Percentiles rank a stretch among this genome's conserved stretches.
These are phyloP conservation scores for Populus hybrid DNA, from an alignment of 441 rosid genomes.

Conservation along the genomic window DNA sequence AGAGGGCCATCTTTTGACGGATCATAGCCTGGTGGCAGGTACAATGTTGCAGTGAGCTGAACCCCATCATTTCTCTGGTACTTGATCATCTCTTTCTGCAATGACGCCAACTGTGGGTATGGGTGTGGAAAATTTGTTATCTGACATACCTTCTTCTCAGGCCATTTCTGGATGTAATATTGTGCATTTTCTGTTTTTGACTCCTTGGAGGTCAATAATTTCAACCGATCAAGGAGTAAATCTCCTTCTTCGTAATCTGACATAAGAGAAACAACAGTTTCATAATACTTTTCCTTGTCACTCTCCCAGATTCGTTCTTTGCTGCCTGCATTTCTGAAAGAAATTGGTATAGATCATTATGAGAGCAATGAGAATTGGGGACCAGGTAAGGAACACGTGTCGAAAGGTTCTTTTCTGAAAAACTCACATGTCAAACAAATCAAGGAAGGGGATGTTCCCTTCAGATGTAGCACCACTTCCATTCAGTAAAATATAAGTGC, in stretches of 20 bases:
- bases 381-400: constrained; percentile 10
- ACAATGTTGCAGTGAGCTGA: constrained; percentile 90
- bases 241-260: constrained; percentile 87
- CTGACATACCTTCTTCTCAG: constrained; percentile 69
- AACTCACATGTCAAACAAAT: constrained; percentile 94
- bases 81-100: constrained; percentile 96
- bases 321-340: constrained; percentile 74
- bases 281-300: constrained; percentile 84
- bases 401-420: constrained; percentile 7
- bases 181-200: constrained; percentile 95
- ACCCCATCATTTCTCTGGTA: constrained; percentile 96
- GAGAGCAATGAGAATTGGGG: constrained; percentile 1
- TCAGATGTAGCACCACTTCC: constrained; percentile 96
- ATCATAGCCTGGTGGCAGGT: constrained; percentile 90
- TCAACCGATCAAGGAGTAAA: constrained; percentile 60
- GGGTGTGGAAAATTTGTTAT: constrained; percentile 93
- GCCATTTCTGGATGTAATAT: constrained; percentile 79
- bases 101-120: constrained; percentile 86
- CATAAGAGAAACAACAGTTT: constrained; percentile 87
- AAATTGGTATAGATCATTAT: constrained; percentile 28
- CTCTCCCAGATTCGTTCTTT: constrained; percentile 99
- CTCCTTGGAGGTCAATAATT: constrained; percentile 82
- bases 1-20: constrained; percentile 88
- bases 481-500: constrained; percentile 64
- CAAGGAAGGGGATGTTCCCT: constrained; percentile 96